Percentiles rank a stretch among this genome's conserved stretches.
Conservation (phyloP, 768 basidiomycete genomes). For the Serendipita indica region DNA sequence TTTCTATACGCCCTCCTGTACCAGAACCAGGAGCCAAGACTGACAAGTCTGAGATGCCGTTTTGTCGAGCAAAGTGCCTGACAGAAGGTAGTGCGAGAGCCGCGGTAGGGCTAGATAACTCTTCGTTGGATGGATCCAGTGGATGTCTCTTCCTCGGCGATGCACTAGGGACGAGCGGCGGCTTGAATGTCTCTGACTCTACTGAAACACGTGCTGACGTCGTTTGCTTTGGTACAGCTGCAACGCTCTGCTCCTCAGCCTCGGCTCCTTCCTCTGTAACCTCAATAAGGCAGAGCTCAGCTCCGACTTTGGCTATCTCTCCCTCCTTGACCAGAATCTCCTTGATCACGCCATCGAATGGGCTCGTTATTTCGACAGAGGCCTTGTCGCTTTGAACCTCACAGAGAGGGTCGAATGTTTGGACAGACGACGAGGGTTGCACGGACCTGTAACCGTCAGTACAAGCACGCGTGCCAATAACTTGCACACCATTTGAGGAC, state of each 20-base stretch:
- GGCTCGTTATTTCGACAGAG: slow-evolving; percentile 79
- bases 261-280: slow-evolving; percentile 42
- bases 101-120: slow-evolving; percentile 2
- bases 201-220: slow-evolving; percentile 15
- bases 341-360: slow-evolving; percentile 61
- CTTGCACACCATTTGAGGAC: slow-evolving; percentile 53
- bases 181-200: slow-evolving; percentile 1
- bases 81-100: slow-evolving; percentile 60
- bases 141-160: slow-evolving; percentile 11
- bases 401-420: slow-evolving; percentile 51
- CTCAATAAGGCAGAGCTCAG: slow-evolving; percentile 64
- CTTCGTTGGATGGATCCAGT: slow-evolving; percentile 12
- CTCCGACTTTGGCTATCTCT: slow-evolving; percentile 70
- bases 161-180: slow-evolving; percentile 12
- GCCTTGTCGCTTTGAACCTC: slow-evolving; percentile 88
- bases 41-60: slow-evolving; percentile 40
- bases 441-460: slow-evolving; percentile 39
- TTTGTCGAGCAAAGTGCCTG: slow-evolving; percentile 57
- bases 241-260: slow-evolving; percentile 11
- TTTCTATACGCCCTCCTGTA: slow-evolving; percentile 59
- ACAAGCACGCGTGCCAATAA: not conserved
- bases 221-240: slow-evolving; percentile 15
- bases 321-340: slow-evolving; percentile 66
- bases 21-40: slow-evolving; percentile 52
- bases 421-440: slow-evolving; percentile 33